Evolutionary conservation across 352 stramenopile genomes (phyloP), one percentile per base, ranked within the genome.

Genomic region (Pythium sp.): DNA sequence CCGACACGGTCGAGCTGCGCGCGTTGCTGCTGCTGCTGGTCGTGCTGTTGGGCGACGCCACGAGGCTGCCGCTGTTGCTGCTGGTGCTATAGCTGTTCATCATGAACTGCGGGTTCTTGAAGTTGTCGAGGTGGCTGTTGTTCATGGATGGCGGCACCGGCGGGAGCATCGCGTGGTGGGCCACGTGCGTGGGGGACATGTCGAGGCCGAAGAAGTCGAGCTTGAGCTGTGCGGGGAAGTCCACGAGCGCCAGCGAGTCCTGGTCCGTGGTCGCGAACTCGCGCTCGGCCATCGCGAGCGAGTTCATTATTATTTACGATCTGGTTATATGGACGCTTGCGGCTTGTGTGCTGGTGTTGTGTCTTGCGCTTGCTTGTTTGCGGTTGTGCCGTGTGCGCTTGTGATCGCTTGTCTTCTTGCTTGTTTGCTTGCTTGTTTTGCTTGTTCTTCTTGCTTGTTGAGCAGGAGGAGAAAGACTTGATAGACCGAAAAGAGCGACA

Each of bases 1-100:
- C 82, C 1, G 77, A 77, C 26, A 73, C 47, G 15, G 75, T 62
- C 2, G 78, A 65, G 32, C 70, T 69, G 4, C 78, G 79, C 24
- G 74, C 62, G 75, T 26, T 26, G 24, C 24, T 79, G 28, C 76
- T 71, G 67, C 26, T 8, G 28, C 34, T 62, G 55, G 36, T 65
- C 54, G 62, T 56, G 34, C 46, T 36, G 43, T 58, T 12, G 7
- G 24, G 32, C 18, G 34, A 38, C 4, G 24, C 38, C 24, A 9
- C 22, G 46, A 47, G 38, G 55, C 30, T 58, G n/a, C 20, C 49
- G 46, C n/a, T 36, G 36, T 49, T 62, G 28, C 18, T 11, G 36
- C 12, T 43, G 28, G 1, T 60, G 4, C 32, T 32, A 30, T 60
- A 34, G 28, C 12, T 57, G 24, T 32, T 15, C 12, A 20, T 57